Base-by-base conservation (phyloP, 305 asterid genomes). In the Fraxinus nigra region DNA sequence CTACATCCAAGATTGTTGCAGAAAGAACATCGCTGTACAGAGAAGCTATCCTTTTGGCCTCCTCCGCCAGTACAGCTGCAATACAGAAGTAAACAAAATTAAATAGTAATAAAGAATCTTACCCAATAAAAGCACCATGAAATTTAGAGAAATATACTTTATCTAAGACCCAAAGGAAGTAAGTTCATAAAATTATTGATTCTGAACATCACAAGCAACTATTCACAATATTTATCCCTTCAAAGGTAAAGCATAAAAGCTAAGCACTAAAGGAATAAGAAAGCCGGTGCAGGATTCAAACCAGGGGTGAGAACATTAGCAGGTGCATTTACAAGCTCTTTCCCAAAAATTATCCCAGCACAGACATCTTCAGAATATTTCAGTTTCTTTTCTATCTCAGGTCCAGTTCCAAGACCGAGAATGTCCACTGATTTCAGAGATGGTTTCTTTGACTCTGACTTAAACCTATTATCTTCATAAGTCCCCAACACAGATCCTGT, bases 291-390 rank as follows among this genome's bases (percentile, higher is more conserved):
- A 81, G 80, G 16, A 76, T 34, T 79, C 94, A 63, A 75, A 93
- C 99, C 98, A 80, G 99, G 98, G 10, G 99, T 96, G 84, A 96
- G 95, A 67, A 96, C 96, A 84, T 96, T 96, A 43, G 99, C 97
- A 5, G 99, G 99, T 75, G 99, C 97, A 87, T 96, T 94, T 14
- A 94, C 99, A 76, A 96, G 98, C 88, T 94, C 94, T 85, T 83
- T 94, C 10, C 98, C 97, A 35, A 96, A 82, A 79, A 94, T 92
- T 79, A 96, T 91, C 51, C 97, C 99, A 0, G 94, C 87, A 82
- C 94, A 88, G 84, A 94, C 93, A 91, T 86, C 85, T 82, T 90
- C 91, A 1, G 97, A 97, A 85, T 92, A 89, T 73, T 93, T 93
- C 78, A 96, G 92, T 82, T 91, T 93, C 90, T 91, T 93, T 87